Evolutionary conservation across 2,329 filamentous ascomycete genomes (phyloP).

Genomic region (Achaetomium macrosporum): DNA sequence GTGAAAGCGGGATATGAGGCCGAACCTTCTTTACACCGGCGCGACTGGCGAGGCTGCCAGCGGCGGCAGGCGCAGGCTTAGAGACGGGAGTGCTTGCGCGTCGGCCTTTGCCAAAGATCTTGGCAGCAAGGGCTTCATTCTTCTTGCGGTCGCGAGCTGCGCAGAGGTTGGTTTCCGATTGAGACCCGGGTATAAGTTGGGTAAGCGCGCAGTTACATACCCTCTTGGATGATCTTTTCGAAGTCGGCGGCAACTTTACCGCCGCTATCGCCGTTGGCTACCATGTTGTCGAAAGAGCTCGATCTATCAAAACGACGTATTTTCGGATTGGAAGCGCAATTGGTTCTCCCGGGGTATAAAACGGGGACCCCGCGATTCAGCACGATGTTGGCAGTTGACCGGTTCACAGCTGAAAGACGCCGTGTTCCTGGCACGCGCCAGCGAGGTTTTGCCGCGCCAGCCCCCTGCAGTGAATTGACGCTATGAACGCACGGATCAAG

Average conservation of each 20-base stretch:
- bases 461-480: background rate
- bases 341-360: background rate
- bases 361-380: background rate
- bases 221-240: constrained; percentile 50
- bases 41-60: constrained; percentile 62
- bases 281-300: constrained; percentile 19
- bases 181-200: no score
- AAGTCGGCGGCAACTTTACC: constrained; percentile 42
- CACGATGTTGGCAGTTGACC: background rate
- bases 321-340: background rate
- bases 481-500: background rate
- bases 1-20: background rate
- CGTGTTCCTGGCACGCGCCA: no score
- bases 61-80: constrained; percentile 28
- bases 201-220: constrained; percentile 31
- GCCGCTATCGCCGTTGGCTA: constrained; percentile 17
- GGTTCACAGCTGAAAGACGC: background rate
- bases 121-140: constrained; percentile 64
- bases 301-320: background rate
- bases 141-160: constrained; percentile 63
- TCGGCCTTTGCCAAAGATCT: constrained; percentile 62
- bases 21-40: constrained; percentile 64
- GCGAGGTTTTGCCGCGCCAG: background rate
- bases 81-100: constrained; percentile 50
- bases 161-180: background rate